A percentile compares a stretch with the other conserved stretches of the same genome.
phyloP scores from a whole-genome alignment of 176 grass and related monocot genomes.

The Carex littledalei region DNA sequence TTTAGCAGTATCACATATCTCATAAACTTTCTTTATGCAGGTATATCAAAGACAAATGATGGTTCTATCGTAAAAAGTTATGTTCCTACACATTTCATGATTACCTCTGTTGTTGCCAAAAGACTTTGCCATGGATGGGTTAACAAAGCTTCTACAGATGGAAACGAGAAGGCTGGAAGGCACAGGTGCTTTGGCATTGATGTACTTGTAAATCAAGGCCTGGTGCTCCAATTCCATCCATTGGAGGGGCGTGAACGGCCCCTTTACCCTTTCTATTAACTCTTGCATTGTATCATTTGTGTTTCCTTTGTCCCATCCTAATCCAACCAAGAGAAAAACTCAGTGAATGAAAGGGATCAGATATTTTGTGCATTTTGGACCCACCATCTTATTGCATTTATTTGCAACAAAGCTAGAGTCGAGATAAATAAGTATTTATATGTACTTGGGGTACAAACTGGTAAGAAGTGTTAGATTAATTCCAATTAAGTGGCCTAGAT shows the following conservation, averaged over 20 bases:
- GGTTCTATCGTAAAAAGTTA: background rate
- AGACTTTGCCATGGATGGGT: background rate
- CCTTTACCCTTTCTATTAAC: conserved; percentile 61
- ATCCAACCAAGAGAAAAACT: background rate
- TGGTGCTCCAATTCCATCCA: conserved; percentile 98
- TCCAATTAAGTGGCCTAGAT: too few relatives aligned
- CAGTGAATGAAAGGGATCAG: background rate
- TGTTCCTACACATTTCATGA: background rate
- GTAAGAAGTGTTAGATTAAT: too few relatives aligned
- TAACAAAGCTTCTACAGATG: conserved; percentile 44
- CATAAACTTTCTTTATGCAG: background rate
- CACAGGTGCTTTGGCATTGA: conserved; percentile 68
- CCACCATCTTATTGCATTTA: background rate
- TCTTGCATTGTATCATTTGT: conserved; percentile 37
- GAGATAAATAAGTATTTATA: too few relatives aligned
- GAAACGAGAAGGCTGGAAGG: conserved; percentile 75
- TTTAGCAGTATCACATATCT: background rate
- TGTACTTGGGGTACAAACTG: too few relatives aligned
- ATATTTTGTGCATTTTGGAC: background rate
- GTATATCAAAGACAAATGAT: background rate
- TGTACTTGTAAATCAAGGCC: conserved; percentile 89
- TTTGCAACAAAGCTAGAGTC: background rate
- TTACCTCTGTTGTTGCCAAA: conserved; percentile 1
- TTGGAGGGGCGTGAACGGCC: conserved; percentile 90
- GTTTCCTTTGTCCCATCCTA: conserved; percentile 49